Evolutionary conservation across 345 rosid species (phyloP).

Genomic region (Populus pruinosa): DNA sequence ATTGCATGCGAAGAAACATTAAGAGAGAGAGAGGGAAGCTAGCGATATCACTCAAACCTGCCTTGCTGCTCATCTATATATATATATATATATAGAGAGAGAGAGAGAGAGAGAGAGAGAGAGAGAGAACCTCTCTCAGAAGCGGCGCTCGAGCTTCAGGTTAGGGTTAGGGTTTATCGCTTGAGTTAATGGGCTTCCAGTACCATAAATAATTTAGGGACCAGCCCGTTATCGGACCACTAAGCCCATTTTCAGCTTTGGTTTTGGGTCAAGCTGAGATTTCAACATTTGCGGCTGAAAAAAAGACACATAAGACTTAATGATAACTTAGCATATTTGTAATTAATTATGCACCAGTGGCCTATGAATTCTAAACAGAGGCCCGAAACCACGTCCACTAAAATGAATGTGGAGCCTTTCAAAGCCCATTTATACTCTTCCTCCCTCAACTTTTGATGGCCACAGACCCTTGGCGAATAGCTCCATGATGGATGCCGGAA

Average conservation of each 20-base stretch:
- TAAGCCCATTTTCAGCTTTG: not conserved
- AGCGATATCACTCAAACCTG: not conserved
- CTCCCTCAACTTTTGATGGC: not conserved
- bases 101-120: not conserved
- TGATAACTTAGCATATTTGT: too few relatives aligned
- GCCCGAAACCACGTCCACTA: not conserved
- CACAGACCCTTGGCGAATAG: not conserved
- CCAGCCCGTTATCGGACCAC: not conserved
- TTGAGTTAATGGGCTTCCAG: not conserved
- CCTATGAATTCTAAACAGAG: not conserved
- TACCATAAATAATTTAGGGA: not conserved
- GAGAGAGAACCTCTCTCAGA: not conserved
- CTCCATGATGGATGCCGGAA: too few relatives aligned
- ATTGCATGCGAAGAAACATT: not conserved
- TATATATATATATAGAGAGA: not conserved
- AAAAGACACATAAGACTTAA: too few relatives aligned
- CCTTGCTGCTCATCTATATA: not conserved
- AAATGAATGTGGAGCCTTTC: not conserved
- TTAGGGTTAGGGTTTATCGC: slow-evolving; percentile 22
- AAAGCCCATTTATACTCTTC: not conserved
- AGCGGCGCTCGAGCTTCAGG: not conserved
- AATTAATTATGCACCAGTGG: not conserved
- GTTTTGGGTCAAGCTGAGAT: not conserved
- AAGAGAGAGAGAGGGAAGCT: not conserved
- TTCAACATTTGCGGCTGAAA: not conserved